Conservation (phyloP, 1,284 basidiomycete species). For the Sanghuangporus sanghuang region DNA sequence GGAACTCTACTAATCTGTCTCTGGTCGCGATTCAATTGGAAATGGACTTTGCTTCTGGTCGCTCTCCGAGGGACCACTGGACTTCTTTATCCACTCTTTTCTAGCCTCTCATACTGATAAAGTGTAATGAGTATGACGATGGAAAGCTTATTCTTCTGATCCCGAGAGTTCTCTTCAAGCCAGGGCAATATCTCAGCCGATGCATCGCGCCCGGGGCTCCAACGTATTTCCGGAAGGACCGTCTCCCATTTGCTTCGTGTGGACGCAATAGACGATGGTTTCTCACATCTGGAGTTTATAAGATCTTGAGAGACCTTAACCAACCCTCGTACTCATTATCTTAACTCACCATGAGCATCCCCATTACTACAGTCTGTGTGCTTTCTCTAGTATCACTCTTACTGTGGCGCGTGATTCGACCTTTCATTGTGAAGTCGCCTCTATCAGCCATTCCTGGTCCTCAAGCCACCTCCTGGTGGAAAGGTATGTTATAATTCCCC, state of each 20-base stretch:
- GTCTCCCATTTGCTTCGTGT: neutral
- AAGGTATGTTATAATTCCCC: slow-evolving; percentile 5
- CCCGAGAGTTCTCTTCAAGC: neutral
- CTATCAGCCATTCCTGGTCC: slow-evolving; percentile 14
- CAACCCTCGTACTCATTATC: neutral
- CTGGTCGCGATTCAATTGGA: neutral
- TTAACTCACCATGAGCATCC: neutral
- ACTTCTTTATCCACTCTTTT: neutral
- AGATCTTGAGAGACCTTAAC: neutral
- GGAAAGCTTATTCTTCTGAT: neutral
- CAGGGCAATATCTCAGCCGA: neutral
- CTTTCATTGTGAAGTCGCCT: slow-evolving; percentile 1
- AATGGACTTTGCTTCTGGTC: neutral
- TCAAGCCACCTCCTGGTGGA: slow-evolving; percentile 13
- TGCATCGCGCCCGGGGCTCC: neutral
- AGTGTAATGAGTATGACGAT: neutral
- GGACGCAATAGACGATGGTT: neutral
- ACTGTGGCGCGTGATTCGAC: slow-evolving; percentile 12
- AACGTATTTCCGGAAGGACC: neutral
- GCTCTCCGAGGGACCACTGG: neutral
- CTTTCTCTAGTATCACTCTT: neutral
- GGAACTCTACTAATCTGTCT: neutral
- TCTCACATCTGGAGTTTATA: neutral
- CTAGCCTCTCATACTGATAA: neutral
- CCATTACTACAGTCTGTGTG: neutral